Percentiles rank a stretch among this genome's conserved stretches.
Evolutionary conservation across 164 flowering plant species (phyloP).

Genomic region (Vitis vinifera): ASM3070453v1 NC_081820.1:15857501-15858000

Average conservation of each 20-base stretch:
- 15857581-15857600: slow-evolving; percentile 78
- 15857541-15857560: slow-evolving; percentile 56
- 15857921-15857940: too few relatives aligned
- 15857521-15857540: slow-evolving; percentile 48
- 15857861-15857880: slow-evolving; percentile 74
- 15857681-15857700: too few relatives aligned
- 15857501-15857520: slow-evolving; percentile 63
- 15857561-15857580: slow-evolving; percentile 54
- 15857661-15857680: neutral
- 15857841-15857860: slow-evolving; percentile 80
- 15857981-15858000: too few relatives aligned
- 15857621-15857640: slow-evolving; percentile 24
- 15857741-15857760: too few relatives aligned
- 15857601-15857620: slow-evolving; percentile 80
- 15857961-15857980: too few relatives aligned
- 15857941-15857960: too few relatives aligned
- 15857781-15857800: slow-evolving; percentile 96
- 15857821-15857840: slow-evolving; percentile 76
- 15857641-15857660: neutral
- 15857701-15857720: too few relatives aligned
- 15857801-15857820: slow-evolving; percentile 86
- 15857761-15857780: too few relatives aligned
- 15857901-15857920: too few relatives aligned
- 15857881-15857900: slow-evolving; percentile 70
- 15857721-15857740: too few relatives aligned